Percentiles rank a stretch among this genome's conserved stretches.
Evolutionary conservation across 2,329 filamentous ascomycete species (phyloP).

Genomic region (Acrocalymma vagum): DNA sequence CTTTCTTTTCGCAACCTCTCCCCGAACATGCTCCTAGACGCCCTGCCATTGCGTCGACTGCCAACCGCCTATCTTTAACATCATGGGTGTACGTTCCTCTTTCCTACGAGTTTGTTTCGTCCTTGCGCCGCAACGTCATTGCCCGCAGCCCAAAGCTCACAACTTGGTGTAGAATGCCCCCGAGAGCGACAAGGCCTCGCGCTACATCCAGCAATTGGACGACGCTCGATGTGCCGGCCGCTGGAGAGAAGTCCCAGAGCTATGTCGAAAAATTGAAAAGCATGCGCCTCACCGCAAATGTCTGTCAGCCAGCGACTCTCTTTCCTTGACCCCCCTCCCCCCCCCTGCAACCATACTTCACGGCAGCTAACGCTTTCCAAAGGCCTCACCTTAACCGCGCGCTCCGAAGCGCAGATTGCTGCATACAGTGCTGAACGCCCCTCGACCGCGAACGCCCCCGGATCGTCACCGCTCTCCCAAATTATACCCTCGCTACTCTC

Average conservation of each 20-base stretch:
- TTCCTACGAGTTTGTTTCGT: too few relatives aligned
- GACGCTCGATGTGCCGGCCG: conserved; percentile 85
- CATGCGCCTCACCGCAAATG: conserved; percentile 87
- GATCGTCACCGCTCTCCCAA: conserved; percentile 43
- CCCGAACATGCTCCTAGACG: conserved; percentile 40
- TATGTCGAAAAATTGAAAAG: conserved; percentile 92
- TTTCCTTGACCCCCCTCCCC: too few relatives aligned
- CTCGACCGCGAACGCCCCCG: conserved; percentile 50
- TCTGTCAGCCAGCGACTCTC: conserved; percentile 57
- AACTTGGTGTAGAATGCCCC: conserved; percentile 49
- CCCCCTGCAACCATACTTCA: too few relatives aligned
- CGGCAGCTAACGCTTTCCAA: conserved; percentile 24
- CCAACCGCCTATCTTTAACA: conserved; percentile 38
- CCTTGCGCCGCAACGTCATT: conserved; percentile 41
- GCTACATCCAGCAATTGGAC: conserved; percentile 85
- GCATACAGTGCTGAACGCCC: conserved; percentile 51
- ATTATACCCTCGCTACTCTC: conserved; percentile 51
- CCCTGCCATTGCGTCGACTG: conserved; percentile 27
- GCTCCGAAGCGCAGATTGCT: conserved; percentile 57
- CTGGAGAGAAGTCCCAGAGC: conserved; percentile 87
- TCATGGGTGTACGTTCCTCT: conserved; percentile 45
- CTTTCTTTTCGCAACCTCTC: conserved; percentile 29
- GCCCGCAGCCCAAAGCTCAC: conserved; percentile 33
- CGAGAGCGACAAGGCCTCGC: conserved; percentile 77
- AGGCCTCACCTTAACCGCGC: conserved; percentile 58